phyloP scores from a whole-genome alignment of 306 rosid species.

The Vigna reflexopilosa region DNA sequence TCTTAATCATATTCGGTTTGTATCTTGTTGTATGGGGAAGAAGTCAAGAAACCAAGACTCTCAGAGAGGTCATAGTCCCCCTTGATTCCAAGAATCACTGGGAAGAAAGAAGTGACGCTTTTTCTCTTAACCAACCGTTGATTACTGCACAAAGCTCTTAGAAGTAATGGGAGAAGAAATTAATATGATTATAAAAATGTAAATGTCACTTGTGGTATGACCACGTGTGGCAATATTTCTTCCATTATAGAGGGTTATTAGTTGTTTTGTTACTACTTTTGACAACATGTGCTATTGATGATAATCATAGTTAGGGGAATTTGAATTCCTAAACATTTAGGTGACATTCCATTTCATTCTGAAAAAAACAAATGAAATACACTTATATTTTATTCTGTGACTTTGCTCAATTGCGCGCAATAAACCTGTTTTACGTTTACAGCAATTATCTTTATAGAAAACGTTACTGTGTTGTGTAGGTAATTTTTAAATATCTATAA shows the following conservation, averaged over 20 bases:
- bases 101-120: conserved; percentile 35
- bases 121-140: conserved; percentile 55
- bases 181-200: not conserved
- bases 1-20: conserved; percentile 56
- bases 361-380: too few relatives aligned
- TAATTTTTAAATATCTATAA: too few relatives aligned
- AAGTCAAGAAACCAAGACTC: conserved; percentile 55
- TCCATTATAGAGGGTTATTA: conserved; percentile 4
- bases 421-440: too few relatives aligned
- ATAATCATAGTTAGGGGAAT: not conserved
- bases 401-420: too few relatives aligned
- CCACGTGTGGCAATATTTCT: conserved; percentile 14
- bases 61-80: conserved; percentile 38
- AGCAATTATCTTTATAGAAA: too few relatives aligned
- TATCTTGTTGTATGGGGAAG: conserved; percentile 75
- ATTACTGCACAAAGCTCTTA: conserved; percentile 40
- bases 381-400: too few relatives aligned
- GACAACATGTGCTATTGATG: not conserved
- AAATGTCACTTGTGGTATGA: conserved; percentile 14
- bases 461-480: too few relatives aligned
- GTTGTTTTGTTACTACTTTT: conserved; percentile 16
- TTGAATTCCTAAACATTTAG: not conserved
- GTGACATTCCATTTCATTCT: too few relatives aligned
- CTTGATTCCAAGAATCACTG: conserved; percentile 27
- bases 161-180: not conserved